Base-by-base conservation (phyloP, 2,329 filamentous ascomycete genomes). In the Fusarium sp. region DNA sequence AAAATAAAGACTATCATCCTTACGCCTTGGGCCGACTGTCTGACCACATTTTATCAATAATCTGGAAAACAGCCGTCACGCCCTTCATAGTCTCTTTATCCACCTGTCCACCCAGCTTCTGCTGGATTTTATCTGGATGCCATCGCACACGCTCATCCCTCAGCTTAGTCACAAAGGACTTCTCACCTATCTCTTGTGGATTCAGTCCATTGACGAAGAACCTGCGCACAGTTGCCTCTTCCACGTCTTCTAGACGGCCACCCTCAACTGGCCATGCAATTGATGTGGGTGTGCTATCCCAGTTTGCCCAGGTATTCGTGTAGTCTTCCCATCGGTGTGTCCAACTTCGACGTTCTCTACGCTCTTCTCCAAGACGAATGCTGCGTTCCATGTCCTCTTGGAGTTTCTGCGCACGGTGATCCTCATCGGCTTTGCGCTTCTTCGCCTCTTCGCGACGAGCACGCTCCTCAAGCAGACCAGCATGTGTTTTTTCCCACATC, bases 51-150 rank as follows among this genome's bases (percentile, higher is more conserved):
- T 84, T 85, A 83, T 99, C 96, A 49, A 98, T 87, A 33, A 94
- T 90, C 82, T 98, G 95, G 77, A 98, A 99, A 13, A 97, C 91
- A 10, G 93, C 92, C 14, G 95, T 99, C 44, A 98, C 93, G 58
- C 90, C 87, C 77, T 89, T 90, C 86, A 97, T 91, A 6, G 93
- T 89, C 6, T 86, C 86, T 27, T 89, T 86, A 50, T 95, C 91
- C 52, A 97, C 89, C 64, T 89, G 83, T 0, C 88, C 89, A 6
- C 94, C 93, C 66, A 97, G 91, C 57, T 90, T 89, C 82, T 98
- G 96, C 84, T 98, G 94, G 60, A 98, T 92, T 85, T 98, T 99
- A 82, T 99, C 96, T 7, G 96, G 96, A 83, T 99, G 96, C 96
- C 96, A 99, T 18, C 94, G 87, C 20, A 98, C 91, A 55, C 96